A percentile compares a stretch with the other conserved stretches of the same genome.
Conservation (phyloP, 2,329 filamentous ascomycete genomes). For the Aspergillus oerlinghausenensis region DNA sequence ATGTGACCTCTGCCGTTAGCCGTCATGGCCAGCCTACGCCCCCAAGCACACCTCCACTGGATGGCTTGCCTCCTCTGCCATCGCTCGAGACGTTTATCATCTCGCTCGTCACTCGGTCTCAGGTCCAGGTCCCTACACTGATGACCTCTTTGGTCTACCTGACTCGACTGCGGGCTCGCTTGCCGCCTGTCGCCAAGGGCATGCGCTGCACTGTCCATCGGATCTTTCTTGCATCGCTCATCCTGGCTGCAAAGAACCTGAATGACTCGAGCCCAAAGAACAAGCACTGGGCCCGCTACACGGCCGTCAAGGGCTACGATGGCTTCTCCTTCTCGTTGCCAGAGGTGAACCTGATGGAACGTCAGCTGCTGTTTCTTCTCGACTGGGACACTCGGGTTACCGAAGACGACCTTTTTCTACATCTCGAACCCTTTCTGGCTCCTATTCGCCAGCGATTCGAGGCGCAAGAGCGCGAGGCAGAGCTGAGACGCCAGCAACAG, state of each 20-base stretch:
- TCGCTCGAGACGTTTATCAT: constrained; percentile 87
- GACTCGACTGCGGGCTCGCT: constrained; percentile 71
- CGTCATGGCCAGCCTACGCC: constrained; percentile 54
- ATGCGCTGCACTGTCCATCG: constrained; percentile 95
- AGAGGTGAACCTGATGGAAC: constrained; percentile 99
- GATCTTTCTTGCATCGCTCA: constrained; percentile 74
- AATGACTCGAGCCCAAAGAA: constrained; percentile 99
- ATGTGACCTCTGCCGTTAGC: constrained; percentile 43
- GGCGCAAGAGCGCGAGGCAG: constrained; percentile 47
- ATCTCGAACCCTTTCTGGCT: constrained; percentile 82
- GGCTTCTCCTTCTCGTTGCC: constrained; percentile 88
- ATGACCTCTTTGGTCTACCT: constrained; percentile 98
- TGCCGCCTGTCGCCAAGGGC: constrained; percentile 92
- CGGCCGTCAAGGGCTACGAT: constrained; percentile 65
- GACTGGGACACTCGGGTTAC: constrained; percentile 90
- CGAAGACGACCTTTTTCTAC: constrained; percentile 77
- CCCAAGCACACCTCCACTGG: constrained; percentile 54
- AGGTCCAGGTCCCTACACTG: constrained; percentile 93
- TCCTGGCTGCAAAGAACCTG: constrained; percentile 85
- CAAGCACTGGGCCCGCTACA: constrained; percentile 99
- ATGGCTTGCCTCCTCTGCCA: constrained; percentile 56
- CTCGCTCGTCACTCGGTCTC: constrained; percentile 83
- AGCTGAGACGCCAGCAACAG: constrained; percentile 14
- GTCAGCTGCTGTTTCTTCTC: constrained; percentile 89
- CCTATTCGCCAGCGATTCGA: constrained; percentile 66